Percentiles rank a stretch among this genome's conserved stretches.
Evolutionary conservation across 1,284 basidiomycete genomes (phyloP).

Genomic region (Xerocomus cyaneibrunnescens): DNA sequence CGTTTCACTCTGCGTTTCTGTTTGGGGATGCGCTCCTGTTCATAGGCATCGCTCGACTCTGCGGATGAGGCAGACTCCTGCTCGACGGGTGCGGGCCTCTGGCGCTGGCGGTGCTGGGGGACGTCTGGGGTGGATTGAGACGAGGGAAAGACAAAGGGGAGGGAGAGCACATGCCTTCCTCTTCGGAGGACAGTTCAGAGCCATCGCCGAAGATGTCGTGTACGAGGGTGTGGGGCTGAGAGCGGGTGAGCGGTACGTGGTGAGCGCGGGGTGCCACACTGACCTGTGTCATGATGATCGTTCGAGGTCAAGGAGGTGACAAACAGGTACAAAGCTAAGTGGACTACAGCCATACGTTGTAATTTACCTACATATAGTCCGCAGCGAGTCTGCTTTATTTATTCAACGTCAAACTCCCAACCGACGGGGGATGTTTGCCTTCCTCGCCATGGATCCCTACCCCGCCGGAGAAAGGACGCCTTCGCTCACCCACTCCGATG

Average conservation of each 20-base stretch:
- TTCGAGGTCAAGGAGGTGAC: background rate
- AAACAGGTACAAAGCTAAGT: slow-evolving; percentile 28
- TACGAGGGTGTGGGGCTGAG: slow-evolving; percentile 44
- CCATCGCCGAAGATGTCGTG: slow-evolving; percentile 76
- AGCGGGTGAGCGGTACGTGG: too few relatives aligned
- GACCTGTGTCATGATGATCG: slow-evolving; percentile 18
- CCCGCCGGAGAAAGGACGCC: slow-evolving; percentile 20
- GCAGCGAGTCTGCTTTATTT: too few relatives aligned
- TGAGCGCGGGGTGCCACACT: background rate
- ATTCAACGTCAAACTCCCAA: background rate
- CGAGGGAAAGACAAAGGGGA: rapidly evolving
- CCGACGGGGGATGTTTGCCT: slow-evolving; percentile 8
- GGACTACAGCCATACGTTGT: too few relatives aligned
- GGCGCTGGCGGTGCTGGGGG: slow-evolving; percentile 37
- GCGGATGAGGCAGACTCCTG: slow-evolving; percentile 54
- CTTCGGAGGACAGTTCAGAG: slow-evolving; percentile 73
- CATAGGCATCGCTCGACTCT: slow-evolving; percentile 68
- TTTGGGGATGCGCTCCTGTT: slow-evolving; percentile 48
- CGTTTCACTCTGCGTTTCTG: slow-evolving; percentile 28
- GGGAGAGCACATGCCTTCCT: slow-evolving; percentile 48
- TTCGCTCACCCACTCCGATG: slow-evolving; percentile 35
- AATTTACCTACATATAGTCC: too few relatives aligned
- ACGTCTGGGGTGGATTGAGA: slow-evolving; percentile 22
- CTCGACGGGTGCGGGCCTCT: slow-evolving; percentile 33
- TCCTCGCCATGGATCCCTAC: slow-evolving; percentile 29